Evolutionary conservation across 768 basidiomycete genomes (phyloP).

Genomic region (Artomyces pyxidatus): DNA sequence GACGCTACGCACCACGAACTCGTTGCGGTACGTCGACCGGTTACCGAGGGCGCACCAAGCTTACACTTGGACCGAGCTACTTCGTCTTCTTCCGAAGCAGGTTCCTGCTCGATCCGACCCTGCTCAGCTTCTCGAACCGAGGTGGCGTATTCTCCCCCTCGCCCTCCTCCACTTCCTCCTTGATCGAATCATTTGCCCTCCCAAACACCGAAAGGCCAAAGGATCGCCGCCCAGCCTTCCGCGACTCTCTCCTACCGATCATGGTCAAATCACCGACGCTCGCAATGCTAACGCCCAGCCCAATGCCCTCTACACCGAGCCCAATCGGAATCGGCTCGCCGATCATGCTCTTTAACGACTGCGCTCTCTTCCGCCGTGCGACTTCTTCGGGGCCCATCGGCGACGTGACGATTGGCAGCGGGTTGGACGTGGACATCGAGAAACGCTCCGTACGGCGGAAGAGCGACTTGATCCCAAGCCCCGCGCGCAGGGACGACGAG

Average conservation of each 20-base stretch:
- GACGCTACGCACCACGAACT: constrained; percentile 4
- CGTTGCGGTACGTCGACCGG: constrained; percentile 2
- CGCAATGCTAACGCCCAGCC: background rate
- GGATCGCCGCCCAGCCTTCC: background rate
- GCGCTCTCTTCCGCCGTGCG: background rate
- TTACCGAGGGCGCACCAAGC: no score
- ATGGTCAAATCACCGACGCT: background rate
- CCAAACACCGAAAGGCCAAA: background rate
- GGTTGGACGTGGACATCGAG: background rate
- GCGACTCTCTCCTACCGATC: background rate
- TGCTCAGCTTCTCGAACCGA: background rate
- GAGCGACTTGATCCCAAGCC: background rate
- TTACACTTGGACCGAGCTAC: no score
- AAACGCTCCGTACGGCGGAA: background rate
- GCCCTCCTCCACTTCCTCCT: background rate
- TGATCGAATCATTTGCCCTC: background rate
- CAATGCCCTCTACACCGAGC: background rate
- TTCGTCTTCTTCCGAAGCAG: background rate
- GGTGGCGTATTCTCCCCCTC: background rate
- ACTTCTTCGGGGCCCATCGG: background rate
- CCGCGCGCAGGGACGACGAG: background rate
- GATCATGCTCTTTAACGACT: background rate
- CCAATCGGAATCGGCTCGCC: background rate
- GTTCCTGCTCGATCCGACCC: background rate
- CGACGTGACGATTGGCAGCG: no score